Conservation (phyloP, 331 rosid genomes). For the Quercus tomentella region DNA sequence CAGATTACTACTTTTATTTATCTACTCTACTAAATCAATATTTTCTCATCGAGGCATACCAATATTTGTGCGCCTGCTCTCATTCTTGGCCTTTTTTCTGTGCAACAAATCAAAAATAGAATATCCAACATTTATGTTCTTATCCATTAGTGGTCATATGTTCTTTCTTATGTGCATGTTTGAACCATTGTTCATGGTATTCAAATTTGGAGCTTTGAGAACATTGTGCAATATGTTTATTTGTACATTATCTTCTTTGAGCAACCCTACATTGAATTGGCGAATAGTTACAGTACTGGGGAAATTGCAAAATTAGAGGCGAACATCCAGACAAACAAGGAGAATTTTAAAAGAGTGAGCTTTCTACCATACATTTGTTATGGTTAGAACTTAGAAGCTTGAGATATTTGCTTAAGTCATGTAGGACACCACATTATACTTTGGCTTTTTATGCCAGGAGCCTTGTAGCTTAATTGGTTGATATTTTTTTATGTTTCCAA, state of each 20-base stretch:
- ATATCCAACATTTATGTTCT: not conserved
- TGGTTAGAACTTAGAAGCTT: slow-evolving; percentile 3
- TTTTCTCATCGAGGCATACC: not conserved
- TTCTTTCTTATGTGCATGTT: not conserved
- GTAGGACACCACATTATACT: not conserved
- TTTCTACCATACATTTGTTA: slow-evolving; percentile 2
- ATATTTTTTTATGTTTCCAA: too few species aligned
- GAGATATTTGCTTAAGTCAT: not conserved
- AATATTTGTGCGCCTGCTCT: not conserved
- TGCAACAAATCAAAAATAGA: not conserved
- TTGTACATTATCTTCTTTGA: not conserved
- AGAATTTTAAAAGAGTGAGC: slow-evolving; percentile 65
- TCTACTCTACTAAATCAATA: not conserved
- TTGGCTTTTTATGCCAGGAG: too few species aligned
- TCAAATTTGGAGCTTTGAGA: not conserved
- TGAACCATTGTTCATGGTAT: not conserved
- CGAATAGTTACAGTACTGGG: slow-evolving; percentile 46
- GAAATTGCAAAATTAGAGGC: slow-evolving; percentile 51
- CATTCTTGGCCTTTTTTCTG: not conserved
- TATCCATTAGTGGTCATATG: too few species aligned
- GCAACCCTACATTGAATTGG: slow-evolving; percentile 74
- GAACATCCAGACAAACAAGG: slow-evolving; percentile 41
- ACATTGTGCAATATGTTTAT: not conserved
- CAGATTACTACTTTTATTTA: not conserved
- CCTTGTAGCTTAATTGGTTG: too few species aligned